Base-by-base conservation (phyloP, 257 asterid species). In the Fraxinus cuspidata region DNA sequence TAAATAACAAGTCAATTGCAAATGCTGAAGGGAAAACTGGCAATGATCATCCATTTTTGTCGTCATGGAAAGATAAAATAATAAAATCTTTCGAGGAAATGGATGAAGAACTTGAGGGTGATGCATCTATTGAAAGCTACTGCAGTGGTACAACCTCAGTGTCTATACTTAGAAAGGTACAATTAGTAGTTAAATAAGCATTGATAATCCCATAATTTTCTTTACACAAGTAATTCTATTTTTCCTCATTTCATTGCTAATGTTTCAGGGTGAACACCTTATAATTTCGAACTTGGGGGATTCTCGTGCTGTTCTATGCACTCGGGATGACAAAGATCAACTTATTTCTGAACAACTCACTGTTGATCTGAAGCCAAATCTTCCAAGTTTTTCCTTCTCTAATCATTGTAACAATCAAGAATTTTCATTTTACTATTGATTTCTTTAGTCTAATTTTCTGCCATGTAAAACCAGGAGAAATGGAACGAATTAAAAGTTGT, bases 111-210 rank as follows among this genome's bases (percentile, higher is more conserved):
- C 94, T 94, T 32, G 94, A 84, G 81, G 83, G 69, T 21, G 90
- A 88, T 11, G 40, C 79, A 29, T 71, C 85, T 0, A 86, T 92
- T 31, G 97, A 94, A 64, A 92, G 90, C 84, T 94, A 89, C 47
- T 87, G 91, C 86, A 94, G 98, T 70, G 98, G 98, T 2, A 83
- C 97, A 12, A 94, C 98, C 4, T 80, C 97, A 7, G 98, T 94
- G 7, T 77, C 91, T 13, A 86, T 91, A 70, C 84, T 92, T 21
- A 94, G 85, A 82, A 85, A 94, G 94, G 98, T 92, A 88, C 21
- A 3, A 73, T 28, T 23, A 6, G 27, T 74, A 60, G 56, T 15
- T 47, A 47, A 47, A 10, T 47, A 47, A 1, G 47, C 34, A 21
- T 58, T 2, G 28, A 58, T n/a, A 58, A 58, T 58, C 28, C 27